Base-by-base conservation (phyloP, 768 basidiomycete species). In the Amanita jacksonii region DNA sequence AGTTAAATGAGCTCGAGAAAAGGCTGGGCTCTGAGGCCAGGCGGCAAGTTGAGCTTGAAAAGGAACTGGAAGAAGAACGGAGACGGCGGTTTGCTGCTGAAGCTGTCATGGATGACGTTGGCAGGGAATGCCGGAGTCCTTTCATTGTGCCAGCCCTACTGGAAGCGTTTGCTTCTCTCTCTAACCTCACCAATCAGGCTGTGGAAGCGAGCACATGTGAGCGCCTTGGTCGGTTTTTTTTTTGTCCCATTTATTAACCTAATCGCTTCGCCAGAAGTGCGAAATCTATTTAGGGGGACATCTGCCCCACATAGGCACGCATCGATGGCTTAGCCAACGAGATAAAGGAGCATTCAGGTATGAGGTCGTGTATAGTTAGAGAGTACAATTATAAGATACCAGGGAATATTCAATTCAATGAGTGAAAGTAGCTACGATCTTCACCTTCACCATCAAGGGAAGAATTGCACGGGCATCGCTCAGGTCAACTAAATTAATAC, bases 131-230 rank as follows among this genome's bases (percentile, higher is more conserved):
- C 38, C 60, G 57, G 41, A 54, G 62, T 43, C 78, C 77, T 10
- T 81, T 80, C 48, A 61, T 79, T 31, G 74, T 77, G 5, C 76
- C 76, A 12, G 73, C 70, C 8, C 55, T 81, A 50, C 55, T 78
- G 43, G 72, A 74, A 12, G 73, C 75, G 10, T 78, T 79, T 45
- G 44, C 73, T 9, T 56, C 57, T 18, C 62, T 80, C 37, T 73
- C 76, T 12, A 31, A 16, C 7, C 18, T 45, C 6, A 45, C 36
- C 33, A 45, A 28, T 8, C 27, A 27, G 13, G 28, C 19, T 4
- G 5, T 45, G 35, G 44, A 38, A 8, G 27, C 24, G 7, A 20
- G 15, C 20, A n/a, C 27, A 23, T 23, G 38, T 3, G 3, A 25
- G 16, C 19, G 27, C 28, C 13, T 9, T 8, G 19, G 25, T n/a